A percentile compares a stretch with the other conserved stretches of the same genome.
These are phyloP conservation scores for Puccinia novopanici DNA, from an alignment of 1,284 basidiomycete genomes.

Conservation along the genomic window DNA sequence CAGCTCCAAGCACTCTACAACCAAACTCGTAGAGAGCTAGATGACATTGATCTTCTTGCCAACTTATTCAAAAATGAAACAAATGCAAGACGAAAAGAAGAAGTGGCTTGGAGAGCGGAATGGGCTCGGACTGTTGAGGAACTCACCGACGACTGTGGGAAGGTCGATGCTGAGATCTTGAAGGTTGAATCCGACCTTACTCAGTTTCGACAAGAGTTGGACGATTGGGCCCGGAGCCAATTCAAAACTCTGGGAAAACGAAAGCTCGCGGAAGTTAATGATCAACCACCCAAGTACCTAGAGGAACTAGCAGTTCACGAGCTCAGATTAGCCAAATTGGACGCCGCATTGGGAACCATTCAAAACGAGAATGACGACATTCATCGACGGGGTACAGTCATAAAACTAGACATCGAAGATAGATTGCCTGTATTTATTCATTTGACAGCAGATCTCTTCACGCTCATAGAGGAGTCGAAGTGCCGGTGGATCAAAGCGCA, in stretches of 20 bases:
- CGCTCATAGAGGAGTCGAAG: conserved; percentile 8
- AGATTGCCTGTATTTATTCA: conserved; percentile 20
- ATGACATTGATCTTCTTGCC: conserved; percentile 11
- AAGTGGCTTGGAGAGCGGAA: conserved; percentile 35
- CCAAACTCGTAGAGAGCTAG: conserved; percentile 11
- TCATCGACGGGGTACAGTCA: background rate
- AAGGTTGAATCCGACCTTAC: background rate
- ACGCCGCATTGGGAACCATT: background rate
- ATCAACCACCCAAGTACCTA: conserved; percentile 14
- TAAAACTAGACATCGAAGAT: conserved; percentile 32
- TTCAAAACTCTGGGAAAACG: conserved; percentile 5
- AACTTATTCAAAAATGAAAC: conserved; percentile 15
- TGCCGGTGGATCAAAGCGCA: conserved; percentile 6
- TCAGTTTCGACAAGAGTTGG: background rate
- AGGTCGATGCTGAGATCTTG: background rate
- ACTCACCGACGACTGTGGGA: background rate
- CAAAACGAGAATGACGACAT: background rate
- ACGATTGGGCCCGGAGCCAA: conserved; percentile 6
- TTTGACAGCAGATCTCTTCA: conserved; percentile 4
- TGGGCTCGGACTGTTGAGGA: conserved; percentile 19
- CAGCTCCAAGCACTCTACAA: conserved; percentile 40
- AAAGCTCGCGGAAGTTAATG: conserved; percentile 6
- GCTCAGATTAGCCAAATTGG: background rate
- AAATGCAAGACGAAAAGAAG: conserved; percentile 25
- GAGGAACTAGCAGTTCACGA: background rate